Evolutionary conservation across 371 early-diverging fungal genomes (phyloP), one percentile per base, ranked within the genome.

Genomic region (Parasitella parasitica): DNA sequence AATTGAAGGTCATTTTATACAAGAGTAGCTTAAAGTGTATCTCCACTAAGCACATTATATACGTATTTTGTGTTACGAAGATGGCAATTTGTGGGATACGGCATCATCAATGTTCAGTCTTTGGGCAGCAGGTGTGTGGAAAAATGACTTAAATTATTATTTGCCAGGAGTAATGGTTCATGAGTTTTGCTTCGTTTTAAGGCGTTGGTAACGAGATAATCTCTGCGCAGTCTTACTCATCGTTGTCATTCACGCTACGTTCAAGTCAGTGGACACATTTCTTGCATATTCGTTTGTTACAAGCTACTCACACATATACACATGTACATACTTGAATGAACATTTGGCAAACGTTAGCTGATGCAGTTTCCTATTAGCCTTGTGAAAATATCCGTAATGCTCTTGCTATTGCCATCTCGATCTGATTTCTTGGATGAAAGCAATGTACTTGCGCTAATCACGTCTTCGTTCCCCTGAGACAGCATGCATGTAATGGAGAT

Each of bases 1-100:
- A 59, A 59, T 59, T 28, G 51, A 59, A 8, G n/a, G 38, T 4
- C 27, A 36, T 59, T 18, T n/a, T 37, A 50, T 59, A 59, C 24
- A 49, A 50, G 37, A 59, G 59, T 50, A 59, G 59, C 59, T 26
- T 59, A 22, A 35, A 61, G 61, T 61, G 62, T 61, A 55, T 61
- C 27, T 54, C 55, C 62, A 54, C 62, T 61, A 61, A 61, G 62
- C 62, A 48, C 62, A 55, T 36, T 34, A 48, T 61, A 61, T 61
- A 46, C 55, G 46, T 61, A 61, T 48, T 55, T 61, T 59, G 53
- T 59, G 60, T 59, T 59, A 59, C 52, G 60, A 59, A 59, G 60
- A 59, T 52, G 60, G 60, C 41, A 59, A 59, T 59, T 59, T 41
- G 60, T 59, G 60, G 60, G 34, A 59, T 59, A 39, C 60, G 41